phyloP scores from a whole-genome alignment of 495 filamentous ascomycete genomes.

The Evansstolkia leycettana region DNA sequence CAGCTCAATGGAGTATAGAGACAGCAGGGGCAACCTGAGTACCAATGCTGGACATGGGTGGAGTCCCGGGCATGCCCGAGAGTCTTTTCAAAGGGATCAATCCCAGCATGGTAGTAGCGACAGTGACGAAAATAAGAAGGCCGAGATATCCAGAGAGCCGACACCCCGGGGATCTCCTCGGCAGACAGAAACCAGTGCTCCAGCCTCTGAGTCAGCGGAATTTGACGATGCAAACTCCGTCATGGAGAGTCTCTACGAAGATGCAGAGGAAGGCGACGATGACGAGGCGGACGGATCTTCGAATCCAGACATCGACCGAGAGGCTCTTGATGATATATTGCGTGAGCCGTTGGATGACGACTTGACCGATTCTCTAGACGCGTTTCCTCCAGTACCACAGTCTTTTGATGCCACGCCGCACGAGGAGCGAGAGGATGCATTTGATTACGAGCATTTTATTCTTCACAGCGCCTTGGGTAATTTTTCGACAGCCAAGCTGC shows the following conservation, averaged over 20 bases:
- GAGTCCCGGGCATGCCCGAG: slow-evolving; percentile 13
- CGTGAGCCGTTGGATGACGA: slow-evolving; percentile 31
- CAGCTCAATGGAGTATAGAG: slow-evolving; percentile 33
- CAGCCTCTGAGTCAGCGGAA: slow-evolving; percentile 7
- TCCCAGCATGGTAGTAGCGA: slow-evolving; percentile 2
- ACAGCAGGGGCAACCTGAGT: slow-evolving; percentile 11
- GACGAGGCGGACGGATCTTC: slow-evolving; percentile 12
- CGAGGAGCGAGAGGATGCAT: slow-evolving; percentile 92
- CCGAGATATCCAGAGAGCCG: neutral
- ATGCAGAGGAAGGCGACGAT: slow-evolving; percentile 37
- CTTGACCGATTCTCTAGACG: slow-evolving; percentile 14
- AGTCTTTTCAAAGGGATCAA: slow-evolving; percentile 3
- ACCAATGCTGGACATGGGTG: slow-evolving; percentile 23
- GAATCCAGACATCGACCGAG: slow-evolving; percentile 41
- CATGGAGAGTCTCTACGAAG: slow-evolving; percentile 44
- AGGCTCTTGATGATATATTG: slow-evolving; percentile 31
- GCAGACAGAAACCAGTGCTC: slow-evolving; percentile 3
- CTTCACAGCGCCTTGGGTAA: slow-evolving; percentile 81
- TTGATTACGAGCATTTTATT: slow-evolving; percentile 95
- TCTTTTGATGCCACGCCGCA: slow-evolving; percentile 41
- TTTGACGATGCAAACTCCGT: slow-evolving; percentile 26
- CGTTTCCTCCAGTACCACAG: slow-evolving; percentile 11
- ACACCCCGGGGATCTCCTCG: slow-evolving; percentile 1
- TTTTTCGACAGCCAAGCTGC: slow-evolving; percentile 35
- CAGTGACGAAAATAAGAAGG: neutral